Evolutionary conservation across 1,284 basidiomycete genomes (phyloP).

Genomic region (Leccinum pachyderme): DNA sequence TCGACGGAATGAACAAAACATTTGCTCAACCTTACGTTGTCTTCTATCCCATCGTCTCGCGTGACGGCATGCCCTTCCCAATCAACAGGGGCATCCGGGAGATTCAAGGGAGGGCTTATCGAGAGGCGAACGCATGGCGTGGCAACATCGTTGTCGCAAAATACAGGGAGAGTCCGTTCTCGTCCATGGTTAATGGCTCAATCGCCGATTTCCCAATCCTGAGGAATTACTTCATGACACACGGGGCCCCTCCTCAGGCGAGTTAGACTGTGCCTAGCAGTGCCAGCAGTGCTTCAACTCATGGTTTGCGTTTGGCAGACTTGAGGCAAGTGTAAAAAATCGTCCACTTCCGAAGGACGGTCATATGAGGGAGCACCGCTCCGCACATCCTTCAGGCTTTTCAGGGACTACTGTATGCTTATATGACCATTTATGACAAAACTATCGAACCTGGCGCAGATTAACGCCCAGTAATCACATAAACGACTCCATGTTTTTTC

Average conservation of each 20-base stretch:
- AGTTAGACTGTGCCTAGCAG: constrained; percentile 25
- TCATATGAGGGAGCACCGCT: neutral
- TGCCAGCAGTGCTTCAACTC: constrained; percentile 25
- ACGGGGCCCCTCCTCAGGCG: constrained; percentile 47
- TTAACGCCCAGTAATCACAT: constrained; percentile 13
- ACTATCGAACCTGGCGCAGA: constrained; percentile 10
- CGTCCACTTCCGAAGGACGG: constrained; percentile 1
- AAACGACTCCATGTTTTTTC: constrained; percentile 21
- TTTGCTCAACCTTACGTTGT: constrained; percentile 75
- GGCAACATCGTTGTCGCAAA: constrained; percentile 77
- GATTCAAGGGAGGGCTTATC: constrained; percentile 61
- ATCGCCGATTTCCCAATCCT: constrained; percentile 80
- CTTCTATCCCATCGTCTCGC: constrained; percentile 70
- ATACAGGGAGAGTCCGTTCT: constrained; percentile 66
- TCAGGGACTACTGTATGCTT: constrained; percentile 19
- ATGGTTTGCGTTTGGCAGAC: constrained; percentile 28
- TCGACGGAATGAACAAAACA: constrained; percentile 75
- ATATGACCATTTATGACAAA: constrained; percentile 33
- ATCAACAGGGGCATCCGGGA: constrained; percentile 71
- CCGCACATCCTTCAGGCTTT: constrained; percentile 1
- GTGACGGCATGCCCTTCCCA: constrained; percentile 76
- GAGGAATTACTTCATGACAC: constrained; percentile 71
- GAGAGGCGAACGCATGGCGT: constrained; percentile 66
- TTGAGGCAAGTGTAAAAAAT: constrained; percentile 27
- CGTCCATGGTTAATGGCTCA: constrained; percentile 64